Evolutionary conservation across 495 filamentous ascomycete species (phyloP), one percentile per base, ranked within the genome.

Genomic region (Annulohypoxylon nitens): DNA sequence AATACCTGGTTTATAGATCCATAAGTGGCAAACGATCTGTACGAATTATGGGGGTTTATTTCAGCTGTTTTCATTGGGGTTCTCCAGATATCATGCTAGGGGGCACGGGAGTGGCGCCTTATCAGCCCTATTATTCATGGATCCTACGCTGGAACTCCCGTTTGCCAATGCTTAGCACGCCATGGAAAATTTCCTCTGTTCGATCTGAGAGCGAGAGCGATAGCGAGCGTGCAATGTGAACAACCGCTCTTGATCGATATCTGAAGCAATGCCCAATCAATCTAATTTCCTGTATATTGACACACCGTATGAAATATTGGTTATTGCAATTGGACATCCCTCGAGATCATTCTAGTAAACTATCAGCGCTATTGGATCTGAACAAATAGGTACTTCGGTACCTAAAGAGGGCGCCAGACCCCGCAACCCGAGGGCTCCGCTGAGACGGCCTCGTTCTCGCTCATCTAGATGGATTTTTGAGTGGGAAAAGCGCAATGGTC

Each of bases 81-180:
- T 12, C 8, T 26, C 48, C 48, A 51, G 48, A 25, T 51, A 51
- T 51, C 48, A 12, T 26, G 48, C 20, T 51, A 25, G 47, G 16
- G 20, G 20, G 47, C 7, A 23, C 20, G 47, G 7, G 7, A 51
- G 48, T 51, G 8, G 48, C 20, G 25, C 48, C 18, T 25, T 26
- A 12, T 51, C 48, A 51, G 48, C 48, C 48, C 48, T 51, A 51
- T 43, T 43, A 43, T n/a, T 12, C 4, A n/a, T 30, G 39, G 8
- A 12, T 39, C 36, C 39, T 43, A 14, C 39, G 18, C 23, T 51
- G 11, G n/a, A 20, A 9, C 43, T 47, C 43, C 16, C 43, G 16
- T 47, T 26, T 51, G 18, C 18, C 48, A 25, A 26, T 26, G 20
- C 18, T 26, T 12, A 30, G 10, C 48, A 53, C 0, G 48, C 23